phyloP scores from a whole-genome alignment of 331 rosid species.

The Phaseolus coccineus region DNA sequence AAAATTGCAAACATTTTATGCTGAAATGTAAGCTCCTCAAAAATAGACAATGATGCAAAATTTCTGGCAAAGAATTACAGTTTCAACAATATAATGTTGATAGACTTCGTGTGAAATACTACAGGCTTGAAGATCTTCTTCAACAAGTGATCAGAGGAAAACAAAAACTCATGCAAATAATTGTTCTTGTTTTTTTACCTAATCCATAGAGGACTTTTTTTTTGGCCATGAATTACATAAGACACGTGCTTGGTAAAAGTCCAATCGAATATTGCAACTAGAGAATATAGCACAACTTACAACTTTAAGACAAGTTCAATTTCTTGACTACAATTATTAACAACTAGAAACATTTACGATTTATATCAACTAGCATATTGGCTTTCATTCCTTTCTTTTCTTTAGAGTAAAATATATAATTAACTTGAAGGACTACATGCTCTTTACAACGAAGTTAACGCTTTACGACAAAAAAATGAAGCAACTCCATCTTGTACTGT shows the following conservation, averaged over 20 bases:
- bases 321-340: conserved; percentile 22
- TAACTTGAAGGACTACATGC: not conserved
- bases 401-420: too few relatives aligned
- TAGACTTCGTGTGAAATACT: conserved; percentile 12
- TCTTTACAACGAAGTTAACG: conserved; percentile 14
- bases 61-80: conserved; percentile 15
- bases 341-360: conserved; percentile 20
- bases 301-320: conserved; percentile 6
- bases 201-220: conserved; percentile 18
- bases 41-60: conserved; percentile 32
- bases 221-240: conserved; percentile 17
- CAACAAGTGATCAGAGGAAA: not conserved
- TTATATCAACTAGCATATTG: conserved; percentile 14
- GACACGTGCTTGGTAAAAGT: conserved; percentile 16
- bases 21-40: conserved; percentile 39
- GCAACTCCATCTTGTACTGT: not conserved
- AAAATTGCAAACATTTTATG: conserved; percentile 30
- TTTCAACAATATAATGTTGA: conserved; percentile 25
- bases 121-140: conserved; percentile 13
- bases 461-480: conserved; percentile 7
- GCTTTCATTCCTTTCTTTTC: conserved; percentile 10
- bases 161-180: not conserved
- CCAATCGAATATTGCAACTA: conserved; percentile 15
- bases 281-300: conserved; percentile 1
- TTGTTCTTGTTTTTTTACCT: not conserved